A percentile compares a stretch with the other conserved stretches of the same genome.
phyloP scores from a whole-genome alignment of 371 early-diverging fungal species.

The Synchytrium microbalum region DNA sequence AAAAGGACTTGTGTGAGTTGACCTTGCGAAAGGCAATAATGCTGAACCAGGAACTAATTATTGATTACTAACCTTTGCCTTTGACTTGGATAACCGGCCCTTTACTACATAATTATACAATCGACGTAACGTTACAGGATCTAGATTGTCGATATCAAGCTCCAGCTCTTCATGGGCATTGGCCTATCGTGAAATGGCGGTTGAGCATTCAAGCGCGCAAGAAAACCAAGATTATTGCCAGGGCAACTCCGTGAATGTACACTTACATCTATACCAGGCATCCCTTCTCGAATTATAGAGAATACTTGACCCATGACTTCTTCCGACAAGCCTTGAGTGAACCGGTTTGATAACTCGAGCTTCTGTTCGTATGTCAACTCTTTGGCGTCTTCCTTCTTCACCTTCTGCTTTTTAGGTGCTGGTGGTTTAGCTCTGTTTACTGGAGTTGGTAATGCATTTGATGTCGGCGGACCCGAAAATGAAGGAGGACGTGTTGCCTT shows the following conservation, averaged over 20 bases:
- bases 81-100: not conserved
- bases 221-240: slow-evolving; percentile 5
- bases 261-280: slow-evolving; percentile 1
- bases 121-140: slow-evolving; percentile 69
- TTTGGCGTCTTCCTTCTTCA: not conserved
- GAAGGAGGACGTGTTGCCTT: not conserved
- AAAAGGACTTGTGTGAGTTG: too few species aligned
- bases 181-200: slow-evolving; percentile 4
- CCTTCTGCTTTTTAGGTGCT: not conserved
- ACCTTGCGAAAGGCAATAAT: too few species aligned
- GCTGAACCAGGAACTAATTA: too few species aligned
- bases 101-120: slow-evolving; percentile 72
- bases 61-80: too few species aligned
- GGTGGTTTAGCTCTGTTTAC: too few species aligned
- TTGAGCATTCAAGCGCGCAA: slow-evolving; percentile 3
- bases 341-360: not conserved
- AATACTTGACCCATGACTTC: not conserved
- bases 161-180: slow-evolving; percentile 82
- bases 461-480: not conserved
- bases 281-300: not conserved
- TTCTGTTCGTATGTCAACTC: slow-evolving; percentile 1
- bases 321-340: not conserved
- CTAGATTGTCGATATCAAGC: slow-evolving; percentile 88
- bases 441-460: not conserved
- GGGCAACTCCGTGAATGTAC: not conserved